Base-by-base conservation (phyloP, 2,329 filamentous ascomycete genomes). In the Aspergillus awamori region DNA sequence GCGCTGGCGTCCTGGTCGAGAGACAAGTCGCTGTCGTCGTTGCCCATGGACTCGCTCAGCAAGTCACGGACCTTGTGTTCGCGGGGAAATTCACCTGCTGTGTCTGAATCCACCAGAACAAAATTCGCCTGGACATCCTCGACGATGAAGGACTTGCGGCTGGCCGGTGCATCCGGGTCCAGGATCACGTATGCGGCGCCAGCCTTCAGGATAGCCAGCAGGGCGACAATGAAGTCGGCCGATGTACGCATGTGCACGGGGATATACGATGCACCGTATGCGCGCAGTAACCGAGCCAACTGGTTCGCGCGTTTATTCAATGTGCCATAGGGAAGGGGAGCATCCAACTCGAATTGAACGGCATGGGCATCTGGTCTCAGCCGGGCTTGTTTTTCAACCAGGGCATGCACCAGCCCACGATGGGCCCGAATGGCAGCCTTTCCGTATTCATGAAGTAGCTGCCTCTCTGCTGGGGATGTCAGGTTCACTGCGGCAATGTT, bases 131-230 rank as follows among this genome's bases (percentile, higher is more conserved):
- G 45, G n/a, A 60, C 52, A 56, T 62, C 57, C 15, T 59, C 49
- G 5, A 62, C 30, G 26, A 63, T 63, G 26, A 55, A 49, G 17
- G 17, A 28, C 17, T 65, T 63, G 11, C 63, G 57, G 28, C 57
- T 53, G 17, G 33, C 28, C 10, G 63, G 58, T 10, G 41, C 43
- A 8, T 63, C 59, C n/a, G 63, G 61, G 38, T 65, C 63, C n/a
- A 65, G 53, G 3, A 54, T 58, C 7, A 57, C 56, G 48, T 65
- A 65, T n/a, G 61, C 62, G 8, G 52, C 63, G 20, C 63, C 63
- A 8, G 59, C 36, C 33, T 65, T 65, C 26, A 63, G 36, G 26
- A 65, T 57, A 5, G 61, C 63, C 10, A 65, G 59, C 39, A 65
- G n/a, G 10, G 58, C 26, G 49, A 65, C 45, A 8, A 64, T 48